These are phyloP conservation scores for Cylindrotheca fusiformis DNA, from an alignment of 108 stramenopile species.

Conservation along the genomic window DNA sequence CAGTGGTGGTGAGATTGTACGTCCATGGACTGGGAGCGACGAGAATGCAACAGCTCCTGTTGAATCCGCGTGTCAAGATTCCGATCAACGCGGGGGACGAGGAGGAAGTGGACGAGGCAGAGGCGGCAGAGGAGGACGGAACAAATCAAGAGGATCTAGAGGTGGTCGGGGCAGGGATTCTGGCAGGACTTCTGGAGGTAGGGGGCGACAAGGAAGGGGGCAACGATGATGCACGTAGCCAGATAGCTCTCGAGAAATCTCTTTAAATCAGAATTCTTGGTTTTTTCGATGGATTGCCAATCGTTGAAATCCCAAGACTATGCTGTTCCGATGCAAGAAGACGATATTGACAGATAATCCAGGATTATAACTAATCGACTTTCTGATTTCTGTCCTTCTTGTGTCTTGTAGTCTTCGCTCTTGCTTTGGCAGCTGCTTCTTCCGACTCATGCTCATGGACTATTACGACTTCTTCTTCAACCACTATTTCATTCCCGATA, in stretches of 20 bases:
- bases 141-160: no score
- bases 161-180: constrained; percentile 10
- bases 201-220: constrained; percentile 3
- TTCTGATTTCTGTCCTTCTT: constrained; percentile 16
- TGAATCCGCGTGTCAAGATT: background rate
- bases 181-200: no score
- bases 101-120: constrained; percentile 20
- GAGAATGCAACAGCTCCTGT: background rate
- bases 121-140: constrained; percentile 6
- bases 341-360: no score
- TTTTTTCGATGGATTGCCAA: no score
- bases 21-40: constrained; percentile 38
- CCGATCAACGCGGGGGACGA: constrained; percentile 11
- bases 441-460: constrained; percentile 36
- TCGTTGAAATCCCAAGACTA: no score
- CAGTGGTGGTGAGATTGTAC: constrained; percentile 38
- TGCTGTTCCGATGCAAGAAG: no score
- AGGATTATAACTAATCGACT: no score
- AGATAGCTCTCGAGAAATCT: no score
- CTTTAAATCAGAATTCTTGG: no score
- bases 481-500: constrained; percentile 22
- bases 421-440: constrained; percentile 22
- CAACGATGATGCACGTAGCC: background rate
- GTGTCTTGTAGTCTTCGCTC: constrained; percentile 5
- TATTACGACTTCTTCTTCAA: constrained; percentile 37